Conservation (phyloP, 352 stramenopile genomes). For the Elongisporangium prolatum region DNA sequence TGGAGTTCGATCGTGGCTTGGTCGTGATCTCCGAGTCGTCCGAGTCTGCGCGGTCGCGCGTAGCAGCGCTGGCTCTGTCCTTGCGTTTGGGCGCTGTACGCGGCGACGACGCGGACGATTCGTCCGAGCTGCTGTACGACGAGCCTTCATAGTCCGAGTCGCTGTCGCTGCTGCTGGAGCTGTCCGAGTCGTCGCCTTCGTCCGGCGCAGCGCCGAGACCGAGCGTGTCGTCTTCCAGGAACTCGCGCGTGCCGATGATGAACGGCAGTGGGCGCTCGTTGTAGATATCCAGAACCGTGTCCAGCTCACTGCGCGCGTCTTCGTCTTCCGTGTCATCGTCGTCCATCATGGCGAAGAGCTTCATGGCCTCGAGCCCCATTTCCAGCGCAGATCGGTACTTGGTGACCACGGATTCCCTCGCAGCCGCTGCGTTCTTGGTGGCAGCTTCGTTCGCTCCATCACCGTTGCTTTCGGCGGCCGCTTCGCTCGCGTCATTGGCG, state of each 20-base stretch:
- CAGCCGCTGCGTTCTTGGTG: constrained; percentile 16
- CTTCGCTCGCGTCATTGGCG: constrained; percentile 12
- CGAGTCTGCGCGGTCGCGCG: constrained; percentile 23
- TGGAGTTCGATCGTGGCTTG: constrained; percentile 30
- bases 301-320: constrained; percentile 46
- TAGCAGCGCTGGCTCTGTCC: background rate
- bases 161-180: constrained; percentile 39
- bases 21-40: constrained; percentile 25
- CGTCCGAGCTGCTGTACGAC: constrained; percentile 69
- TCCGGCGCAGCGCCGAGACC: constrained; percentile 69
- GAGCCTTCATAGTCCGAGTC: constrained; percentile 51
- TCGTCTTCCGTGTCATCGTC: constrained; percentile 50
- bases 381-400: constrained; percentile 74
- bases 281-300: constrained; percentile 85
- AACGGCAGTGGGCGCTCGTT: constrained; percentile 84
- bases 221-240: constrained; percentile 81
- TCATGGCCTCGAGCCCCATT: constrained; percentile 79
- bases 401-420: constrained; percentile 51
- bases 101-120: constrained; percentile 25
- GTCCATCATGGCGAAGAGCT: constrained; percentile 80
- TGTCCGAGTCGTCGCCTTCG: constrained; percentile 29
- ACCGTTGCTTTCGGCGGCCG: constrained; percentile 4
- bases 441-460: constrained; percentile 4
- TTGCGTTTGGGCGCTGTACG: background rate
- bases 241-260: constrained; percentile 85